A percentile compares a stretch with the other conserved stretches of the same genome.
Conservation (phyloP, 2,329 filamentous ascomycete species). For the Hypoxylon sp. region DNA sequence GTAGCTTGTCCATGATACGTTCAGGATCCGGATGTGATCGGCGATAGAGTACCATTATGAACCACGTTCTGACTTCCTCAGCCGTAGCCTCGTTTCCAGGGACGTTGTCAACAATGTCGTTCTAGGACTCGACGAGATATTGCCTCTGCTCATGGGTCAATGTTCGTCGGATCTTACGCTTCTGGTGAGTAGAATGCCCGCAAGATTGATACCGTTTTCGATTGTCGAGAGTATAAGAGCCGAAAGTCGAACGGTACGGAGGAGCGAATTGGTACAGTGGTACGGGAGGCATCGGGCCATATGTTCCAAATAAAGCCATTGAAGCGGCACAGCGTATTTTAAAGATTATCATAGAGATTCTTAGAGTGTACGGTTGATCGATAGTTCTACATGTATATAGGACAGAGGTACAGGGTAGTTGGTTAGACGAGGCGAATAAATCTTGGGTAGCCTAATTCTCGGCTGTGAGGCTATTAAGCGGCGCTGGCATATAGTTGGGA, state of each 20-base stretch:
- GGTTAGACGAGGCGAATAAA: not conserved
- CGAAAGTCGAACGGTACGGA: not conserved
- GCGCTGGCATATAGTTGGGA: not conserved
- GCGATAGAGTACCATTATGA: constrained; percentile 46
- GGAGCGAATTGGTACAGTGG: not conserved
- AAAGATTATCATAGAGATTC: not conserved
- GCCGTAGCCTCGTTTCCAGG: constrained; percentile 43
- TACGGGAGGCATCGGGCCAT: not conserved
- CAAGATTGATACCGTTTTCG: constrained; percentile 28
- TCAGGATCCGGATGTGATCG: constrained; percentile 47
- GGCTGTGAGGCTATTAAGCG: not conserved
- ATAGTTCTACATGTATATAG: constrained; percentile 15
- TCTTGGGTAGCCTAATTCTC: not conserved
- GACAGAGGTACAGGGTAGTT: constrained; percentile 6
- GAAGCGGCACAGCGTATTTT: not conserved
- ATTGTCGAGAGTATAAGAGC: not conserved
- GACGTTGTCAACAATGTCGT: constrained; percentile 43
- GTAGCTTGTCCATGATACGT: constrained; percentile 36
- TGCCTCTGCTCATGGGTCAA: constrained; percentile 27
- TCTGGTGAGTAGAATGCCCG: constrained; percentile 30
- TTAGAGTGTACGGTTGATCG: not conserved
- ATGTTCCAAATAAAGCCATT: not conserved
- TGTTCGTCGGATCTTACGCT: constrained; percentile 29
- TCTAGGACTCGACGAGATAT: constrained; percentile 37
- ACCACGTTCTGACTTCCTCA: constrained; percentile 45